Evolutionary conservation across 192 early-diverging fungal genomes (phyloP), one percentile per base, ranked within the genome.

Genomic region (Pilobolus umbonatus): DNA sequence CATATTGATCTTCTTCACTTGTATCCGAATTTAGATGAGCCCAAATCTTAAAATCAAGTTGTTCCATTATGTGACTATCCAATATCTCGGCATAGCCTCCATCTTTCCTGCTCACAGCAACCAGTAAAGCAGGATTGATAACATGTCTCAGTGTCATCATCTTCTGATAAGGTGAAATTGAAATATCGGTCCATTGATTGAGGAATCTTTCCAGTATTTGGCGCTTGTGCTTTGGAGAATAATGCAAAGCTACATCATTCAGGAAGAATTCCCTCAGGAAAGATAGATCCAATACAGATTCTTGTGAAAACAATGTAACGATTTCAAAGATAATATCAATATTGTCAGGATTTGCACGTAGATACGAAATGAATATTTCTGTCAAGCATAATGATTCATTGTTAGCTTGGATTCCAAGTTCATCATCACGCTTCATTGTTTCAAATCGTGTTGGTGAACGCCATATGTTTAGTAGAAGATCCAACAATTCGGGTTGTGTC

Each of bases 121-220:
- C 82, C 35, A 93, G 69, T 12, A 93, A 75, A 77, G 93, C 84
- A 4, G 96, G 95, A 53, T 89, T 95, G 36, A 98, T 80, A 44
- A 99, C 78, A 52, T 87, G 82, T 30, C 88, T 75, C 21, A 96
- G 76, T 0, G 86, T 63, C 48, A 78, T 79, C 55, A 89, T 89
- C 62, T 92, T 94, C 17, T 85, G 57, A 22, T 76, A 75, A 21
- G 82, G 75, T 1, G 88, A 74, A 39, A 81, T 61, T 12, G 60
- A 74, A 29, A 43, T 39, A 31, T 93, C 87, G 12, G 74, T 64
- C 67, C 88, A 88, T n/a, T 79, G 60, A n/a, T 82, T 68, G 53
- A 98, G 72, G 71, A 94, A 96, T 22, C 79, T 80, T 43, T 86
- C 78, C 24, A 95, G 48, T 38, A 98, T 86, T 0, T 65, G 64